phyloP scores from a whole-genome alignment of 805 yeast species.

The Clavispora fructus region DNA sequence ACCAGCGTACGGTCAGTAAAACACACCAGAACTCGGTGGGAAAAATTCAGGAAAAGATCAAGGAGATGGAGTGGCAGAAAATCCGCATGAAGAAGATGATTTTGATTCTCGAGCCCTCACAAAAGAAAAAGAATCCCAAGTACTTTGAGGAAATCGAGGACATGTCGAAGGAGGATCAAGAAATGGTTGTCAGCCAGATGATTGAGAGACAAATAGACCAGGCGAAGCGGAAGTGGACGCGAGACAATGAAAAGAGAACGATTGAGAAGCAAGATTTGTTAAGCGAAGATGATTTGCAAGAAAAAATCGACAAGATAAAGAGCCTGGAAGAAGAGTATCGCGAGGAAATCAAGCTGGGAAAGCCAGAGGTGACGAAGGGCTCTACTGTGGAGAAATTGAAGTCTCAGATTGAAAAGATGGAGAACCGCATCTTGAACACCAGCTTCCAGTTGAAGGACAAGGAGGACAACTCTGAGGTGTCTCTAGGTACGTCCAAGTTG shows the following conservation, averaged over 20 bases:
- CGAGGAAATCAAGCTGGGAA: constrained; percentile 54
- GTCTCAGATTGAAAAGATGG: constrained; percentile 65
- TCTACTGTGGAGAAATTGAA: constrained; percentile 65
- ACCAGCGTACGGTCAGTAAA: constrained; percentile 88
- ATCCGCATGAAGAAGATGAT: constrained; percentile 69
- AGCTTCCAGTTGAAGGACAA: constrained; percentile 79
- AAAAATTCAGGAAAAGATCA: constrained; percentile 69
- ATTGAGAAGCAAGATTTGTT: constrained; percentile 51
- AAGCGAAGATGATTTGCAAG: constrained; percentile 52
- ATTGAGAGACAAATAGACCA: constrained; percentile 64
- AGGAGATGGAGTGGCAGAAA: constrained; percentile 82
- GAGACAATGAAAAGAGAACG: constrained; percentile 72
- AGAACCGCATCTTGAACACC: constrained; percentile 63
- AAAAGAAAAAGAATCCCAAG: constrained; percentile 45
- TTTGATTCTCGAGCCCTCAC: constrained; percentile 53
- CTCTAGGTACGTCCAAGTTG: constrained; percentile 87
- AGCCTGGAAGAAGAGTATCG: constrained; percentile 47
- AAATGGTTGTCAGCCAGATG: constrained; percentile 51
- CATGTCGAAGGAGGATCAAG: constrained; percentile 59
- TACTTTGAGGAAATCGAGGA: constrained; percentile 68
- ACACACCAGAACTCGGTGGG: constrained; percentile 77
- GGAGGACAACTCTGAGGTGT: constrained; percentile 91
- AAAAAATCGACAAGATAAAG: constrained; percentile 51
- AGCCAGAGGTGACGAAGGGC: constrained; percentile 47
- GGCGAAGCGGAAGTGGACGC: constrained; percentile 55